These are phyloP conservation scores for Pyrenochaeta sp. DNA, from an alignment of 2,329 filamentous ascomycete genomes.

Conservation along the genomic window DNA sequence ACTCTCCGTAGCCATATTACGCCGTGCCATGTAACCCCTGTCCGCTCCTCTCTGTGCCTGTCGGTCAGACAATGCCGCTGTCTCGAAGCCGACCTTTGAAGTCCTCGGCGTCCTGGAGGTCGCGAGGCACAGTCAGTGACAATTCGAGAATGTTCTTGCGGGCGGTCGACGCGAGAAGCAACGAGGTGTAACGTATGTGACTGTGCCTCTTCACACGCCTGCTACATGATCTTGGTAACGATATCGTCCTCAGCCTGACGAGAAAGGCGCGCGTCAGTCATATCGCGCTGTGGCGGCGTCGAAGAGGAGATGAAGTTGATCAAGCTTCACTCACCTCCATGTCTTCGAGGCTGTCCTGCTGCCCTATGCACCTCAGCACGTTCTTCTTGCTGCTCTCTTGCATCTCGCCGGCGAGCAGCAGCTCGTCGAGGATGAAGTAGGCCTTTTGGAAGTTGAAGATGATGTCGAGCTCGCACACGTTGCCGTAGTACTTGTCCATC, in stretches of 20 bases:
- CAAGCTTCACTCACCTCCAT: slow-evolving; percentile 84
- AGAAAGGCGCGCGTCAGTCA: slow-evolving; percentile 52
- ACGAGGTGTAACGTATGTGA: slow-evolving; percentile 13
- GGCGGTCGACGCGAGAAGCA: slow-evolving; percentile 21
- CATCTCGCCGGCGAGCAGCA: slow-evolving; percentile 93
- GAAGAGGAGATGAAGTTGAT: slow-evolving; percentile 22
- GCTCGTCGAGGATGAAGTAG: slow-evolving; percentile 98
- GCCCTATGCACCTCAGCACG: slow-evolving; percentile 91
- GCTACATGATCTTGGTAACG: slow-evolving; percentile 85
- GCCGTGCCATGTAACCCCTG: slow-evolving; percentile 33
- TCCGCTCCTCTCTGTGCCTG: slow-evolving; percentile 1
- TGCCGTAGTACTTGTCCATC: slow-evolving; percentile 99
- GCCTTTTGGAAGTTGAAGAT: slow-evolving; percentile 99
- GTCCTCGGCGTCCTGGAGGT: slow-evolving; percentile 40
- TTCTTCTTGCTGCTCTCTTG: slow-evolving; percentile 99
- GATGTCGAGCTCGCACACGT: slow-evolving; percentile 98
- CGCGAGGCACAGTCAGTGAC: slow-evolving; percentile 38
- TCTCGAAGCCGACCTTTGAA: slow-evolving; percentile 41
- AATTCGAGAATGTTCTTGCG: slow-evolving; percentile 33
- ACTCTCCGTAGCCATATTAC: slow-evolving; percentile 23
- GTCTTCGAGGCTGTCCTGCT: slow-evolving; percentile 97
- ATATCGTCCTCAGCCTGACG: slow-evolving; percentile 83
- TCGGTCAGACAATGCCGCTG: slow-evolving; percentile 41
- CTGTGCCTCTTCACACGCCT: slow-evolving; percentile 16
- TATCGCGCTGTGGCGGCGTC: slow-evolving; percentile 35